These are phyloP conservation scores for Maudiozyma turicensis DNA, from an alignment of 805 yeast genomes.

Conservation along the genomic window DNA sequence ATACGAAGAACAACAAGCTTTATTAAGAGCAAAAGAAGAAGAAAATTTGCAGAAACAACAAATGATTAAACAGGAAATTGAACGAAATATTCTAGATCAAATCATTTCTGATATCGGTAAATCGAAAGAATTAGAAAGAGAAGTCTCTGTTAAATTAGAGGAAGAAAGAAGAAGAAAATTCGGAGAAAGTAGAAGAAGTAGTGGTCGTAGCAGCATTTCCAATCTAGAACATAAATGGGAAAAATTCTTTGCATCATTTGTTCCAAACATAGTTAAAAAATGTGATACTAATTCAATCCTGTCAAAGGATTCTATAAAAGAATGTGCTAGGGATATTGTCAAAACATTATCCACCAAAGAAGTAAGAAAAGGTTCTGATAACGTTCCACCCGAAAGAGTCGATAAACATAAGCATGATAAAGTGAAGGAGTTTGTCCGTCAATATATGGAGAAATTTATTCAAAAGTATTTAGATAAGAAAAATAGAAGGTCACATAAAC, in stretches of 20 bases:
- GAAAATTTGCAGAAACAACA: slow-evolving; percentile 16
- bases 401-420: slow-evolving; percentile 59
- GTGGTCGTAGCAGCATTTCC: background rate
- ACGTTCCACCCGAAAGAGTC: slow-evolving; percentile 44
- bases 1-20: slow-evolving; percentile 17
- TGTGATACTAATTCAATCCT: slow-evolving; percentile 44
- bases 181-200: slow-evolving; percentile 11
- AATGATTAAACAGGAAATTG: slow-evolving; percentile 18
- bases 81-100: slow-evolving; percentile 12
- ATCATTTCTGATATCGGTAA: slow-evolving; percentile 16
- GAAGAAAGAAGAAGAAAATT: slow-evolving; percentile 19
- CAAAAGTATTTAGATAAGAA: slow-evolving; percentile 35
- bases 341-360: slow-evolving; percentile 62
- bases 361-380: slow-evolving; percentile 26
- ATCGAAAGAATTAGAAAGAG: slow-evolving; percentile 21
- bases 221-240: slow-evolving; percentile 30
- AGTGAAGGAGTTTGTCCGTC: slow-evolving; percentile 51
- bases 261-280: slow-evolving; percentile 69
- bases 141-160: slow-evolving; percentile 8
- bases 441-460: slow-evolving; percentile 59
- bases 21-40: slow-evolving; percentile 18
- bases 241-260: slow-evolving; percentile 52
- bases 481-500: background rate
- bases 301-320: slow-evolving; percentile 64
- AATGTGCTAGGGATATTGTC: slow-evolving; percentile 72